Evolutionary conservation across 169 alveolate genomes (phyloP).

Genomic region (Plasmodium chabaudi): DNA sequence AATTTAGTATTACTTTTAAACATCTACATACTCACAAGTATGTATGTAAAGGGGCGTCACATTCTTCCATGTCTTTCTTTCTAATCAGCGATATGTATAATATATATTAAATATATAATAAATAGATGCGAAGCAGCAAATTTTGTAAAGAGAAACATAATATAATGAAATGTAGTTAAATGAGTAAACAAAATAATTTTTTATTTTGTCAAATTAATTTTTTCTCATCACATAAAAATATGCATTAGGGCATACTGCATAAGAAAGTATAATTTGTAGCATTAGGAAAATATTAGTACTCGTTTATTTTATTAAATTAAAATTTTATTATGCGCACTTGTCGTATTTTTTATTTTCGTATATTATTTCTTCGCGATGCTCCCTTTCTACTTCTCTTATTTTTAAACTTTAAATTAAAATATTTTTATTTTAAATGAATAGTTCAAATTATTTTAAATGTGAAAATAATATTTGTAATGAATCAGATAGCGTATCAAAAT

Average conservation of each 20-base stretch:
- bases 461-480: constrained; percentile 21
- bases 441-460: constrained; percentile 59
- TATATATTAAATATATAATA: no score
- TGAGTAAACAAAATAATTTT: no score
- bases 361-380: not conserved
- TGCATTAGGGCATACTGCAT: constrained; percentile 1
- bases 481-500: constrained; percentile 7
- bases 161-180: no score
- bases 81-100: no score
- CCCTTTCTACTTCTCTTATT: constrained; percentile 6
- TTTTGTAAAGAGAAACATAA: no score
- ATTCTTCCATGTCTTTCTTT: no score
- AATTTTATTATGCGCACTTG: not conserved
- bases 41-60: no score
- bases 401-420: constrained; percentile 8
- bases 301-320: not conserved
- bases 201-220: no score
- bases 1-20: no score
- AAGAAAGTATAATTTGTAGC: constrained; percentile 1
- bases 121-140: no score
- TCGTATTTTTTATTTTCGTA: not conserved
- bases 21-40: no score
- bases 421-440: constrained; percentile 65
- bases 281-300: not conserved
- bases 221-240: not conserved